Conservation (phyloP, 805 yeast species). For the Sugiyamaella chiloensis region DNA sequence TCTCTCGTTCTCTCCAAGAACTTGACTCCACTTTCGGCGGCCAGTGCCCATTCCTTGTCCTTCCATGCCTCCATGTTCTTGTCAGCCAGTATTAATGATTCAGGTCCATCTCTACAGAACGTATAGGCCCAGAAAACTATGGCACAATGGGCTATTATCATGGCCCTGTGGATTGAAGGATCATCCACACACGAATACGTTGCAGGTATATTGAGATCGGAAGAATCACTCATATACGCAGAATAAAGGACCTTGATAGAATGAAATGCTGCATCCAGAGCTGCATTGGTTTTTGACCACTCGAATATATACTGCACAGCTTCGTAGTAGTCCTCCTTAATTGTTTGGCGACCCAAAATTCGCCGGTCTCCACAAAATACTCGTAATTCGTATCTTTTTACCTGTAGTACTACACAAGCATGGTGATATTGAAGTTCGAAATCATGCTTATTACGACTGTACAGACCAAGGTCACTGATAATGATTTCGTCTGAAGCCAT, state of each 20-base stretch:
- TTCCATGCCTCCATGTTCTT: slow-evolving; percentile 13
- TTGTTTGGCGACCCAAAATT: slow-evolving; percentile 65
- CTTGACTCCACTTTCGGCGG: slow-evolving; percentile 45
- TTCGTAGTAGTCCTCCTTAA: slow-evolving; percentile 45
- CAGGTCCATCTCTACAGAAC: slow-evolving; percentile 31
- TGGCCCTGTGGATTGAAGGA: slow-evolving; percentile 26
- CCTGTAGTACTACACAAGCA: slow-evolving; percentile 67
- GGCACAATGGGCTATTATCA: slow-evolving; percentile 26
- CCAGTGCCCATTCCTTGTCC: slow-evolving; percentile 32
- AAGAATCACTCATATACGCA: slow-evolving; percentile 46
- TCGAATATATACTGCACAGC: slow-evolving; percentile 49
- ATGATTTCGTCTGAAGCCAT: not conserved
- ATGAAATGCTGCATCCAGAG: slow-evolving; percentile 49
- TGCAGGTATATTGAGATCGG: slow-evolving; percentile 1
- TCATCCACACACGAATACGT: slow-evolving; percentile 20
- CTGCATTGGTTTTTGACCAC: slow-evolving; percentile 51
- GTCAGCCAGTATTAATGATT: slow-evolving; percentile 21
- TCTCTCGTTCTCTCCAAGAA: slow-evolving; percentile 44
- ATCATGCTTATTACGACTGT: not conserved
- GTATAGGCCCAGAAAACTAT: slow-evolving; percentile 32
- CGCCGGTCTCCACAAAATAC: slow-evolving; percentile 78
- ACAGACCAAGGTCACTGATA: not conserved
- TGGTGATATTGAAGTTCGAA: slow-evolving; percentile 46
- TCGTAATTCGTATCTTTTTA: slow-evolving; percentile 67
- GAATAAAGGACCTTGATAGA: slow-evolving; percentile 58